Evolutionary conservation across 148 eudicot genomes (phyloP).

Genomic region (Fallopia convolvulus): DNA sequence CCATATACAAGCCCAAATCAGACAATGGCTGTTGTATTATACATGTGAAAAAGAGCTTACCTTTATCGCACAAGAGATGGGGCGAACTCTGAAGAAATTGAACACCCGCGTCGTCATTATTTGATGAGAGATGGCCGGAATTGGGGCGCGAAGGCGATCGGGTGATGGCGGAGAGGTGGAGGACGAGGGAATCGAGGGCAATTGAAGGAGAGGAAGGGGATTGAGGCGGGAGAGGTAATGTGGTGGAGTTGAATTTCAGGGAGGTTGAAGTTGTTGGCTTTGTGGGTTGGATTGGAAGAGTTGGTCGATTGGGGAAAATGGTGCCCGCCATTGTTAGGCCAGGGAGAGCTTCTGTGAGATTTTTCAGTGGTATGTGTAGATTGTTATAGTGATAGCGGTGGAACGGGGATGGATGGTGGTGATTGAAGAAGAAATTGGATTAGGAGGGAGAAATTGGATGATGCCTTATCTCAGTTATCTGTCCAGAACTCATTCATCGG

Average conservation of each 20-base stretch:
- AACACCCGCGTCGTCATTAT: conserved; percentile 15
- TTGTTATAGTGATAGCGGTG: not conserved
- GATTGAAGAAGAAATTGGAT: not conserved
- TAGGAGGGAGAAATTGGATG: not conserved
- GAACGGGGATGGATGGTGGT: not conserved
- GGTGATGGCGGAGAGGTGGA: conserved; percentile 33
- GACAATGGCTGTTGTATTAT: conserved; percentile 41
- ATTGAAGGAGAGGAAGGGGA: conserved; percentile 37
- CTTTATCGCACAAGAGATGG: conserved; percentile 42
- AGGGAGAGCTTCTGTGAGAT: not conserved
- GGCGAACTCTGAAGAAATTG: conserved; percentile 23
- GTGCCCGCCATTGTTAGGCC: conserved; percentile 44
- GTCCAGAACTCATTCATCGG: not conserved
- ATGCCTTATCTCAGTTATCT: not conserved
- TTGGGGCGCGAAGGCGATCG: conserved; percentile 25
- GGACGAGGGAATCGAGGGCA: conserved; percentile 61
- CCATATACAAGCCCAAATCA: conserved; percentile 39
- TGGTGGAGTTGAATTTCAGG: conserved; percentile 42
- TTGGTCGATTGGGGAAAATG: conserved; percentile 57
- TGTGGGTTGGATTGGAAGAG: conserved; percentile 43
- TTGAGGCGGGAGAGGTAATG: conserved; percentile 48
- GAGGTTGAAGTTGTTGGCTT: conserved; percentile 35
- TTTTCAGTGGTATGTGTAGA: not conserved
- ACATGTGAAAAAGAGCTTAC: conserved; percentile 50
- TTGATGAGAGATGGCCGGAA: conserved; percentile 16